Percentiles rank a stretch among this genome's conserved stretches.
These are phyloP conservation scores for Flaveria floridana DNA, from an alignment of 140 eudicot genomes.

Conservation along the genomic window DNA sequence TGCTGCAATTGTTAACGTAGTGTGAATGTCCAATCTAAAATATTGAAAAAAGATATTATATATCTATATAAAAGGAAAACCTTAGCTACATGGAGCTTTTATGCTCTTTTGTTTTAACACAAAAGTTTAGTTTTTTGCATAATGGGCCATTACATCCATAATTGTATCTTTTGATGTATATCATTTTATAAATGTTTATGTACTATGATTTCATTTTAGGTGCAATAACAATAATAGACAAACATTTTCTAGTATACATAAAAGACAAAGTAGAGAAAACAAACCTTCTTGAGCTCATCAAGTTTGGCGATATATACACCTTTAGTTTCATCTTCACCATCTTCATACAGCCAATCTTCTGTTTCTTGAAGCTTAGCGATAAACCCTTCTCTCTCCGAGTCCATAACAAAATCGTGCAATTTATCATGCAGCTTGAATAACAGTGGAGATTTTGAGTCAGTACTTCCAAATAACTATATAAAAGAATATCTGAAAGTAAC, in stretches of 20 bases:
- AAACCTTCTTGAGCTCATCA: slow-evolving; percentile 82
- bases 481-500: neutral
- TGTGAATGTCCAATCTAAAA: neutral
- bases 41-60: neutral
- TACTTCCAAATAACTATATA: neutral
- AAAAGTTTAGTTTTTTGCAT: no score
- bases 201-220: no score
- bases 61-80: no score
- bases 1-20: slow-evolving; percentile 39
- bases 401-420: slow-evolving; percentile 64
- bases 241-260: neutral
- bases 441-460: slow-evolving; percentile 1
- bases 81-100: no score
- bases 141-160: no score
- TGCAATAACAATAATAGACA: no score
- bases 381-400: slow-evolving; percentile 63
- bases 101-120: no score
- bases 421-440: slow-evolving; percentile 66
- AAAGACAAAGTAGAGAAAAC: neutral
- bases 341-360: slow-evolving; percentile 94
- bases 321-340: slow-evolving; percentile 89
- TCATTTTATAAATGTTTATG: no score
- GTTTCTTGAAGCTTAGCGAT: slow-evolving; percentile 65
- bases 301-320: slow-evolving; percentile 78
- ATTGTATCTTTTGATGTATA: no score